phyloP scores from a whole-genome alignment of 768 basidiomycete genomes.

The Leucogyrophana mollusca region DNA sequence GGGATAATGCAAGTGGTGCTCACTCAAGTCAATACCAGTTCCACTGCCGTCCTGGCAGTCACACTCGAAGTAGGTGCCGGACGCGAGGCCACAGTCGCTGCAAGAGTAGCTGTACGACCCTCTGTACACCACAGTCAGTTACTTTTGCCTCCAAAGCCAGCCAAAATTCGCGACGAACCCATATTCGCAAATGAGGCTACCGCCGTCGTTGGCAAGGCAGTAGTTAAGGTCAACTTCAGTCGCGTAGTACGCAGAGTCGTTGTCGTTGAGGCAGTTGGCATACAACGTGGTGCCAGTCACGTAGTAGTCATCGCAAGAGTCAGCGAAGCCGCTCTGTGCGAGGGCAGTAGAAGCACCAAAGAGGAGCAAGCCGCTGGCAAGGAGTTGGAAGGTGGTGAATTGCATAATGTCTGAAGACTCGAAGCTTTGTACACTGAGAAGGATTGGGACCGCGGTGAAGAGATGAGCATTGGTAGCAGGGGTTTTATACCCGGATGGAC shows the following conservation, averaged over 20 bases:
- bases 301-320: not conserved
- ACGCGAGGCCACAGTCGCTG: not conserved
- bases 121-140: not conserved
- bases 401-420: not conserved
- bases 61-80: not conserved
- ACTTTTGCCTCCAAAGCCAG: not conserved
- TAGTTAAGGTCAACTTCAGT: not conserved
- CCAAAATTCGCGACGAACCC: not conserved
- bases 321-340: not conserved
- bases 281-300: not conserved
- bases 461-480: too few species aligned
- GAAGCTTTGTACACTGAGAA: not conserved
- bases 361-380: not conserved
- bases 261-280: not conserved
- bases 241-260: not conserved
- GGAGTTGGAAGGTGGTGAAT: not conserved
- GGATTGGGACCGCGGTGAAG: too few species aligned
- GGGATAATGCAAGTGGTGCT: not conserved
- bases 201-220: constrained; percentile 1
- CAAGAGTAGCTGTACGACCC: not conserved
- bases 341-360: not conserved
- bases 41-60: not conserved
- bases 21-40: not conserved
- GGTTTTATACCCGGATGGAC: too few species aligned
- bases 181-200: not conserved